Evolutionary conservation across 1,284 basidiomycete species (phyloP), one percentile per base, ranked within the genome.

Genomic region (Cryptococcus deneoformans): DNA sequence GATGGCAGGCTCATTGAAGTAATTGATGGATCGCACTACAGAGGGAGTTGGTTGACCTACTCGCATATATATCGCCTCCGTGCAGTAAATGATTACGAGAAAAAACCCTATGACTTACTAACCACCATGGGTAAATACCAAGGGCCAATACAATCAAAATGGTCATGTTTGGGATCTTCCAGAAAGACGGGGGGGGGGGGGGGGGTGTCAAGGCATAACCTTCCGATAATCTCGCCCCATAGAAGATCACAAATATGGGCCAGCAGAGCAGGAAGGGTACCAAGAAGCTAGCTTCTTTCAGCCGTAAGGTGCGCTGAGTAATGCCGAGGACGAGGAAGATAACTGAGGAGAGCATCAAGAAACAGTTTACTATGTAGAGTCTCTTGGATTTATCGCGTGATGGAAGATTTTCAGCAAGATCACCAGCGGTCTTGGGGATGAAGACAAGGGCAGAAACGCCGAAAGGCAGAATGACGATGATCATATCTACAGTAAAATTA

Each of bases 281-380:
- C 57, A 77, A 66, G 70, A 77, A 77, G 5, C 58, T 2, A 73
- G 61, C n/a, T 54, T 76, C 50, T 62, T 66, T 61, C 63, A 77
- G 5, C 71, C 75, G 60, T 71, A 65, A 1, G 66, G 73, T 71
- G 46, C 73, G 74, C 24, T 73, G 63, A 10, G 75, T 77, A 6
- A 77, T 65, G 45, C 70, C 70, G 50, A 76, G 72, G 54, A 72
- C 74, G 54, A 77, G 63, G 6, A 75, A 66, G 51, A 74, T 62
- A 52, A 74, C 68, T 6, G 65, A 59, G n/a, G 62, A 24, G 39
- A 74, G 65, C 64, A 74, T 74, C 48, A 49, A 46, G 50, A 63
- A 54, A 8, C 58, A 65, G 8, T 70, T 29, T 56, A 69, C 57
- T 11, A 76, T 47, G 58, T 76, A 74, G 56, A 76, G 63, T 16